Base-by-base conservation (phyloP, 2,329 filamentous ascomycete species). In the Rhexocercosporidium sp. region DNA sequence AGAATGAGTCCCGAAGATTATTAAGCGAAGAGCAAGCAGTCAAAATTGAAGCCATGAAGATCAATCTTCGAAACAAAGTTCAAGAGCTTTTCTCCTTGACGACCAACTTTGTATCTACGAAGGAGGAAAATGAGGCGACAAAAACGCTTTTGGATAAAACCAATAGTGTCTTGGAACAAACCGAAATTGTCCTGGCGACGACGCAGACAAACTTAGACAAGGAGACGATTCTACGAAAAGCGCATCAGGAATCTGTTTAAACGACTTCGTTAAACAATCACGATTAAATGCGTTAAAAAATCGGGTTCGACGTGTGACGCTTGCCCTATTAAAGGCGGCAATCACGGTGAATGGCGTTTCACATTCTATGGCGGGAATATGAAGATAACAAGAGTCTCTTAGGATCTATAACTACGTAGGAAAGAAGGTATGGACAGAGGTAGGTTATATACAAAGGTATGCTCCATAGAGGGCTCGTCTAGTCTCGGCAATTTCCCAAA, bases 1-100 rank as follows among this genome's bases (percentile, higher is more conserved):
- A 97, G 78, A 97, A 92, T 79, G 96, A 99, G 79, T 97, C 95
- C 1, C 87, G 94, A 62, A 86, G 93, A 14, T 97, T 98, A 69
- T 86, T 98, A 44, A 92, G 91, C 72, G 95, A 98, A 74, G 96
- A 99, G 77, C 95, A 98, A 75, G 87, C 90, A 8, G 94, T 95
- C 72, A 95, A 93, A 78, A 94, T 99, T 56, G 93, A 97, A 76
- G 94, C 93, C 0, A 90, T 98, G 81, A 96, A 99, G 78, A 87
- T 87, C 44, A 97, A 96, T 75, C 83, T 99, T 64, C 89, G 93
- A 25, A 96, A 97, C 81, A 98, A 97, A 78, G 90, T 96, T 1
- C 94, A 98, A 75, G 94, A 99, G 78, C 84, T 99, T 0, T 94
- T 97, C 77, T 88, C 89, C 12, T 82, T 98, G 44, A 97, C 92